Conservation (phyloP, 2,329 filamentous ascomycete genomes). For the Alternaria novae-zelandiae region DNA sequence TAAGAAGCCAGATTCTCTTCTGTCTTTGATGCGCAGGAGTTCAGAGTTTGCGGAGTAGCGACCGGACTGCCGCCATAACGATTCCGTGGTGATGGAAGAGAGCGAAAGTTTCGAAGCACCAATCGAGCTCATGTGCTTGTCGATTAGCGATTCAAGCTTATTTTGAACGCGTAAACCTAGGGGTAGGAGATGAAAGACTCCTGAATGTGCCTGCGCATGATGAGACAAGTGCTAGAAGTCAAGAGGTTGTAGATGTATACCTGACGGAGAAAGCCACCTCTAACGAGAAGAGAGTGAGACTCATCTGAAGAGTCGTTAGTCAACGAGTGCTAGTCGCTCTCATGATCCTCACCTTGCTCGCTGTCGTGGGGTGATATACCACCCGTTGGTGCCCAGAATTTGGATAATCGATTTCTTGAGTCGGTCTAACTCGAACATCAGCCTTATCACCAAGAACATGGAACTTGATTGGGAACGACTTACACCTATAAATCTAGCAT, state of each 20-base stretch:
- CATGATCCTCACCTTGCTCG: slow-evolving; percentile 47
- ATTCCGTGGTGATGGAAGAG: slow-evolving; percentile 84
- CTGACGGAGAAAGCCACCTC: slow-evolving; percentile 56
- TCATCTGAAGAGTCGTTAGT: slow-evolving; percentile 35
- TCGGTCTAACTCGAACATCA: slow-evolving; percentile 53
- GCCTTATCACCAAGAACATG: not conserved
- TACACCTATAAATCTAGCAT: slow-evolving; percentile 50
- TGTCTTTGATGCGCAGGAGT: slow-evolving; percentile 81
- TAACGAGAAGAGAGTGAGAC: slow-evolving; percentile 53
- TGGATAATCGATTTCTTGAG: slow-evolving; percentile 68
- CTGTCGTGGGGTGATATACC: slow-evolving; percentile 65
- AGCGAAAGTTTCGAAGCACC: slow-evolving; percentile 82
- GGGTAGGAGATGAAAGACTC: slow-evolving; percentile 90
- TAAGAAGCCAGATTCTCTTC: slow-evolving; percentile 75
- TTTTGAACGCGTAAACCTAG: slow-evolving; percentile 85
- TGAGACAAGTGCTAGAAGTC: slow-evolving; percentile 15
- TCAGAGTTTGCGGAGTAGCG: slow-evolving; percentile 79
- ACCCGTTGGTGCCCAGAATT: slow-evolving; percentile 79
- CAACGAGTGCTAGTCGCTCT: not conserved
- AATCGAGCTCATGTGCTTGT: slow-evolving; percentile 84
- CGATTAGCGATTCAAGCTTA: slow-evolving; percentile 84
- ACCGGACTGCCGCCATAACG: slow-evolving; percentile 83
- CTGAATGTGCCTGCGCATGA: slow-evolving; percentile 73
- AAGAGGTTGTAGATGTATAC: slow-evolving; percentile 21
- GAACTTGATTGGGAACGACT: not conserved